Percentiles rank a stretch among this genome's conserved stretches.
These are phyloP conservation scores for Trichomonas vaginalis DNA, from an alignment of 208 protist species.

Conservation along the genomic window DNA sequence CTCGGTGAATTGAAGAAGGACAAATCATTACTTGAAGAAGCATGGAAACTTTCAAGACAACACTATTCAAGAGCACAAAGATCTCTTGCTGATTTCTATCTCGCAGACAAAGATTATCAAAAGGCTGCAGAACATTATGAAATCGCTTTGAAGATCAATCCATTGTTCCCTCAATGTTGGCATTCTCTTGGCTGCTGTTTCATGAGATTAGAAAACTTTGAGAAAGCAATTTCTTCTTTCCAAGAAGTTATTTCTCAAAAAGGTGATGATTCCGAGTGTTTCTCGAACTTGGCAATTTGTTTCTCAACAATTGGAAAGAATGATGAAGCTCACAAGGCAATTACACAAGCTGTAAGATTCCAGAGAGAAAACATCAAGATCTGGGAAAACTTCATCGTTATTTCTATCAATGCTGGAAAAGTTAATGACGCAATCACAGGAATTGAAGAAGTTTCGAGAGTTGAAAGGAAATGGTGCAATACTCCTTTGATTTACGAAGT, in stretches of 20 bases:
- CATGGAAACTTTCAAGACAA: background rate
- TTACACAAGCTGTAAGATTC: conserved; percentile 16
- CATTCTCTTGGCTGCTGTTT: background rate
- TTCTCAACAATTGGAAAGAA: background rate
- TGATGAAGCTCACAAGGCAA: background rate
- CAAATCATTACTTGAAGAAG: background rate
- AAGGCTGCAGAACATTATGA: background rate
- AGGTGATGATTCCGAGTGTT: background rate
- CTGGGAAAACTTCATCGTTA: conserved; percentile 6
- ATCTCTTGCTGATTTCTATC: background rate
- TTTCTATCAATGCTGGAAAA: background rate
- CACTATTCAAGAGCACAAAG: background rate
- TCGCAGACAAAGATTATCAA: background rate
- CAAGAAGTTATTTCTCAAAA: background rate
- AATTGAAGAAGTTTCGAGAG: background rate
- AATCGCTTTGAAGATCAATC: background rate
- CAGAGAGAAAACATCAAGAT: background rate
- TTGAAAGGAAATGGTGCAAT: background rate
- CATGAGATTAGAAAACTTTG: background rate
- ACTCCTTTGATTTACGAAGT: background rate
- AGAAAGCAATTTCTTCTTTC: background rate
- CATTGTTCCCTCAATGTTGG: background rate
- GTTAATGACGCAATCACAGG: background rate
- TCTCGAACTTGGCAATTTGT: background rate
- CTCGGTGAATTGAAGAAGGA: background rate